phyloP scores from a whole-genome alignment of 805 yeast species.

The Saitoella complicata region DNA sequence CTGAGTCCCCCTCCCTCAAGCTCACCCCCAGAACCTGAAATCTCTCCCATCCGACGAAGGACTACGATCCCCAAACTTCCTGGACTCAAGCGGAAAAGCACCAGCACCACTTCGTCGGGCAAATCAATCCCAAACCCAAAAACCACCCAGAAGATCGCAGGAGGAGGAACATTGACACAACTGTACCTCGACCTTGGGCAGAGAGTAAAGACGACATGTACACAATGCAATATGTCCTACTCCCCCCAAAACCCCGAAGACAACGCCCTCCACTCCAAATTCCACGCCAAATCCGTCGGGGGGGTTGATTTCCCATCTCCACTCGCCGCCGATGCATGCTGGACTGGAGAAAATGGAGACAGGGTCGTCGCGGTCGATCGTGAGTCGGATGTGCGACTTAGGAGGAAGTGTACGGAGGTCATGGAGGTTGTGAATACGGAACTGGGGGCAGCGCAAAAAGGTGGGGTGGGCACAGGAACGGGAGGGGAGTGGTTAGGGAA shows the following conservation, averaged over 20 bases:
- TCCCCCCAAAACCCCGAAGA: conserved; percentile 27
- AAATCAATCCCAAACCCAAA: too few relatives aligned
- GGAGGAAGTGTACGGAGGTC: neutral
- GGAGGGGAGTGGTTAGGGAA: conserved; percentile 10
- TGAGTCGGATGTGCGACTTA: neutral
- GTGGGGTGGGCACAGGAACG: conserved; percentile 14
- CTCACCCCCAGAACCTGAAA: too few relatives aligned
- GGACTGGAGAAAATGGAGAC: neutral
- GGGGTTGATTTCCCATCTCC: conserved; percentile 28
- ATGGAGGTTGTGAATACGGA: neutral
- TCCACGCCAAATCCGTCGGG: conserved; percentile 29
- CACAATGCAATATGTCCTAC: conserved; percentile 39
- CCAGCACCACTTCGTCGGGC: too few relatives aligned
- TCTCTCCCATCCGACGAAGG: too few relatives aligned
- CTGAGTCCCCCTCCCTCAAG: too few relatives aligned
- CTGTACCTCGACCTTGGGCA: too few relatives aligned
- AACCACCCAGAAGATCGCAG: too few relatives aligned
- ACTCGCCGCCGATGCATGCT: conserved; percentile 2
- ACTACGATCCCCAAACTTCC: too few relatives aligned
- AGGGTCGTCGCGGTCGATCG: neutral
- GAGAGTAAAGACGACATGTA: conserved; percentile 23
- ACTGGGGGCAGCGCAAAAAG: neutral
- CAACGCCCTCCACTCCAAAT: conserved; percentile 27
- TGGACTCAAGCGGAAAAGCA: too few relatives aligned
- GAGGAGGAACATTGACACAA: too few relatives aligned